Conservation (phyloP, 331 rosid species). For the Malus hybrid region DNA sequence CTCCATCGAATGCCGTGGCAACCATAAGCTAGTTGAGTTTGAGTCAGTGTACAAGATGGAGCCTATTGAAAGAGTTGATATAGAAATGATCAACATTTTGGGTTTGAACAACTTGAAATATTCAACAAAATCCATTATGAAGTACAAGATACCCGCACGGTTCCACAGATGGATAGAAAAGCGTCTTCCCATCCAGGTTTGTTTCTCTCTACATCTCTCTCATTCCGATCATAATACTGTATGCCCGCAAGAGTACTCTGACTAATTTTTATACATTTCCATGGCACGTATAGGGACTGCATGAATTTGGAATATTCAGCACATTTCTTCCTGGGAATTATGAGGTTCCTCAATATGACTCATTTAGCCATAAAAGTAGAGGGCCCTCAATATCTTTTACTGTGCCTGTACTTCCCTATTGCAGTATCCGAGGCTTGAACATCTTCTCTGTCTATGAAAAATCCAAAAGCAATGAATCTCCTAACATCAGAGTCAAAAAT, state of each 20-base stretch:
- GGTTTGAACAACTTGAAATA: not conserved
- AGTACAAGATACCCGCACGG: not conserved
- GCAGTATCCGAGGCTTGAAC: not conserved
- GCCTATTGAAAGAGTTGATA: not conserved
- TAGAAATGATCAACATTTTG: not conserved
- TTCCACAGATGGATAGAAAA: too few species aligned
- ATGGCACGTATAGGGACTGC: not conserved
- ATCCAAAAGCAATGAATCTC: not conserved
- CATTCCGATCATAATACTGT: not conserved
- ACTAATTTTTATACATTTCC: not conserved
- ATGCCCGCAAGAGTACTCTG: too few species aligned
- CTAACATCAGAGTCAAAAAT: not conserved
- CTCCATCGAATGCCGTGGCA: too few species aligned
- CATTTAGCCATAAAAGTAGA: not conserved
- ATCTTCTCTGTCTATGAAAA: not conserved
- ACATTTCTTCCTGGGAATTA: not conserved
- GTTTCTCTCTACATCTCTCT: not conserved
- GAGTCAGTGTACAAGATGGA: not conserved
- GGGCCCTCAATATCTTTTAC: not conserved
- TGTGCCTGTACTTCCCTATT: not conserved
- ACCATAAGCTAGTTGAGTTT: too few species aligned
- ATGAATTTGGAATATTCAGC: not conserved
- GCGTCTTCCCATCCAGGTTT: not conserved
- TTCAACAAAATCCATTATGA: not conserved
- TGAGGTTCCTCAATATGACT: not conserved